Conservation (phyloP, 768 basidiomycete genomes). For the Mycena floridula region DNA sequence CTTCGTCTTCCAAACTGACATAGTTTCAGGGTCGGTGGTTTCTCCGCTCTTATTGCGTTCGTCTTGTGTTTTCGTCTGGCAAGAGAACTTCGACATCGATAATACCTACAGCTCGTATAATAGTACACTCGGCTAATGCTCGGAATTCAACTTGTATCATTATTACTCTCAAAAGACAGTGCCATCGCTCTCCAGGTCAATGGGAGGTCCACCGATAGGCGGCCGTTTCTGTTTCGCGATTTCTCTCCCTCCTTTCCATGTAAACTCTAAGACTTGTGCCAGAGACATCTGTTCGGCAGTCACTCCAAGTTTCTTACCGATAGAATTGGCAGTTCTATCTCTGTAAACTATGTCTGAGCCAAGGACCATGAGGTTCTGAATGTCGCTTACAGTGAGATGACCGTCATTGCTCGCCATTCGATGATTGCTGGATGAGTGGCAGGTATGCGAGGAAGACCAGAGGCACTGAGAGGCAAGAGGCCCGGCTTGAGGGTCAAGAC, state of each 20-base stretch:
- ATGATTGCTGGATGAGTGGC: conserved; percentile 87
- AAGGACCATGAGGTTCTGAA: conserved; percentile 3
- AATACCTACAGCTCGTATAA: background rate
- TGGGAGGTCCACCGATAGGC: conserved; percentile 73
- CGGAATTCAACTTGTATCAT: background rate
- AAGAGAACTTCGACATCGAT: conserved; percentile 42
- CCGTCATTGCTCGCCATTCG: conserved; percentile 96
- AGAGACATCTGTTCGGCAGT: conserved; percentile 53
- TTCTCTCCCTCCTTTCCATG: conserved; percentile 95
- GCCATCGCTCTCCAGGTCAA: conserved; percentile 82
- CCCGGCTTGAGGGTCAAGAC: conserved; percentile 64
- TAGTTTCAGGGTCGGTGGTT: conserved; percentile 44
- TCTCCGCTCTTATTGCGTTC: conserved; percentile 49
- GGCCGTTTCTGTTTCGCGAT: conserved; percentile 78
- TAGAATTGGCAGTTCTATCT: conserved; percentile 70
- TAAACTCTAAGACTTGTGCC: conserved; percentile 91
- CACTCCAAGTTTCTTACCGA: conserved; percentile 55
- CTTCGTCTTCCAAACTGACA: conserved; percentile 3
- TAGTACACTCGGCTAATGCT: background rate
- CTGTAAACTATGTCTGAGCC: conserved; percentile 30
- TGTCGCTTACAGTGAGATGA: conserved; percentile 74
- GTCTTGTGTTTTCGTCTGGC: conserved; percentile 49
- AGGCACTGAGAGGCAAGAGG: conserved; percentile 44
- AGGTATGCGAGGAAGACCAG: conserved; percentile 55
- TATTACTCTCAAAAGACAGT: conserved; percentile 55